Conservation (phyloP, 2,329 filamentous ascomycete genomes). For the Corynespora cassiicola region DNA sequence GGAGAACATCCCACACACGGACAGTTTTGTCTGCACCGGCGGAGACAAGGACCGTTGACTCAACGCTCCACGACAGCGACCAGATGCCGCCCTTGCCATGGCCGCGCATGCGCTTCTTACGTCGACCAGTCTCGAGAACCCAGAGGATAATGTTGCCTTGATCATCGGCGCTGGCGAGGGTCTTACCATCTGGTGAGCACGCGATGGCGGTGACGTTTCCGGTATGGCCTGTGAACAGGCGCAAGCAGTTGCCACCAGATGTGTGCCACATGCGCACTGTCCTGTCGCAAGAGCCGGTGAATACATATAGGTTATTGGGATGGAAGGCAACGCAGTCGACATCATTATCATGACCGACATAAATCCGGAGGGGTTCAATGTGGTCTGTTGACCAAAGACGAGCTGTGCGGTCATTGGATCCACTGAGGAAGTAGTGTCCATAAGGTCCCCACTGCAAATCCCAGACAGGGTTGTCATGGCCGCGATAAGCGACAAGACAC, state of each 20-base stretch:
- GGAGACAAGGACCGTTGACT: constrained; percentile 88
- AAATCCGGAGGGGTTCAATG: constrained; percentile 83
- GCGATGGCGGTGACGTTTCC: constrained; percentile 86
- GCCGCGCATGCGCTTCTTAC: constrained; percentile 91
- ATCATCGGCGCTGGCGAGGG: constrained; percentile 88
- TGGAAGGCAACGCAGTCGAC: constrained; percentile 95
- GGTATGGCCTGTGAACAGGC: constrained; percentile 89
- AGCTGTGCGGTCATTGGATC: constrained; percentile 87
- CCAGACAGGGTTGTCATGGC: constrained; percentile 88
- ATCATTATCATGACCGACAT: constrained; percentile 90
- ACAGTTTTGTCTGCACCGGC: constrained; percentile 93
- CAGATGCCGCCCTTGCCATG: constrained; percentile 94
- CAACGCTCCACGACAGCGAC: constrained; percentile 90
- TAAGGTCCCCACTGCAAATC: constrained; percentile 89
- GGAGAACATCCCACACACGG: constrained; percentile 89
- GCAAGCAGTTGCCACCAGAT: constrained; percentile 83
- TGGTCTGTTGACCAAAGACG: constrained; percentile 93
- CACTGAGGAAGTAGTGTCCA: constrained; percentile 92
- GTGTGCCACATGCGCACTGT: constrained; percentile 98
- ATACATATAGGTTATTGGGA: constrained; percentile 90
- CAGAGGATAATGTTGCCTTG: constrained; percentile 91
- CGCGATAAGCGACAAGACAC: constrained; percentile 93
- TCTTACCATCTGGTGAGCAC: constrained; percentile 85
- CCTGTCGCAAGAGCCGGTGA: constrained; percentile 91
- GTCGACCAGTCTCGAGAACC: constrained; percentile 85